Evolutionary conservation across 441 rosid species (phyloP), one percentile per base, ranked within the genome.

Genomic region (Populus hybrid): DNA sequence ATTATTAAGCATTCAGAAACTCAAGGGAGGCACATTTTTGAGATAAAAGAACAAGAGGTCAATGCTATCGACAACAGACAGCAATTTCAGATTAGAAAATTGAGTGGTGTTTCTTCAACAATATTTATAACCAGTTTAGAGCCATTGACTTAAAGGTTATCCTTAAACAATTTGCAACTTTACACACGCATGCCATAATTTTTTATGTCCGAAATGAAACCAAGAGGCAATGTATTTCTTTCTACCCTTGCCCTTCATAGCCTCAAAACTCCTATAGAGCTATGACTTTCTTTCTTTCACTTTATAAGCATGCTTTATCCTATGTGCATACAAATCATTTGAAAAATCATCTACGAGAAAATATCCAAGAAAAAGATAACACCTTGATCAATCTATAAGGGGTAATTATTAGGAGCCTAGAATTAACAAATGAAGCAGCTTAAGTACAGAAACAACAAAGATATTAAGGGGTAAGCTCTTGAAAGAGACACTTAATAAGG

Each of bases 41-140:
- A 64, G 64, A 61, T 61, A 73, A 34, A 73, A 35, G 35, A 46
- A 57, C 63, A 21, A 50, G 9, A 61, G 36, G 26, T 73, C 21
- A 26, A 9, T 6, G 88, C 72, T 79, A 76, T 76, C 79, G 81
- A 63, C 16, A 88, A 87, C 71, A 82, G 88, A 19, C 34, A 18
- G 8, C 38, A 72, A 50, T 72, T 72, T 9, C 42, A 30, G 67
- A 61, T 9, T 3, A 61, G 53, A 30, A 36, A 73, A 59, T 35
- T 73, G 7, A 32, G 35, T 32, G 32, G 30, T 1, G 7, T 35
- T 35, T 61, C 4, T 59, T 59, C 23, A 57, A 0, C 23, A 19
- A 2, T 19, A 19, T 26, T 26, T 1, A 57, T 5, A 18, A 21
- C 1, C 3, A 66, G 35, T 21, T 61, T 21, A 50, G 23, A 71